Evolutionary conservation across 169 alveolate genomes (phyloP).

Genomic region (Eimeria tenella): DNA sequence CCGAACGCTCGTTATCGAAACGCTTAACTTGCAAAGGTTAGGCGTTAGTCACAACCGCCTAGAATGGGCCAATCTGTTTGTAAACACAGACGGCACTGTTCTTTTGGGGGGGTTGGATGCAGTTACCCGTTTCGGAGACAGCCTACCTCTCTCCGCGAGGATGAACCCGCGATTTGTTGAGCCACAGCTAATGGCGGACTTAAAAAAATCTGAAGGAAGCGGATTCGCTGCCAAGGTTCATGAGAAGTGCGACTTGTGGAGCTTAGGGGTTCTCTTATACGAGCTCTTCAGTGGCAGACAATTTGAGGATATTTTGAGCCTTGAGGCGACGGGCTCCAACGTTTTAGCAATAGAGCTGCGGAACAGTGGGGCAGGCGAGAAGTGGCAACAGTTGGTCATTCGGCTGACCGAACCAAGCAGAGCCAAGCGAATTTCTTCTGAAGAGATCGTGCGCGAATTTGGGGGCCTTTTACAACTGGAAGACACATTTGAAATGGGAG

Average conservation of each 20-base stretch:
- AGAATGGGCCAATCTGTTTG: neutral
- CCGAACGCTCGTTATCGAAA: neutral
- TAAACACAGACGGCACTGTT: neutral
- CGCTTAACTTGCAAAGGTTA: neutral
- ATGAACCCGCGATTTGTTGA: neutral
- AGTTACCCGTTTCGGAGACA: neutral
- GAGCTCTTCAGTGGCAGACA: neutral
- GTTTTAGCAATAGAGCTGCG: neutral
- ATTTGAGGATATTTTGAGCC: neutral
- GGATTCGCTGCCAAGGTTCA: neutral
- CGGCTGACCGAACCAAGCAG: neutral
- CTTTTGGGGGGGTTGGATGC: neutral
- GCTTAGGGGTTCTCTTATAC: neutral
- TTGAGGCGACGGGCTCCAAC: neutral
- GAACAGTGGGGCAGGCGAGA: too few relatives aligned
- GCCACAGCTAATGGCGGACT: neutral
- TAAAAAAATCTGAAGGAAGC: neutral
- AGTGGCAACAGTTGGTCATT: neutral
- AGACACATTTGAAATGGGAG: neutral
- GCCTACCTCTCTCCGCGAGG: neutral
- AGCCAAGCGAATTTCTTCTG: neutral
- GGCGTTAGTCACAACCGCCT: conserved; percentile 29
- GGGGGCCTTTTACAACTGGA: neutral
- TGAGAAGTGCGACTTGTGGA: conserved; percentile 45
- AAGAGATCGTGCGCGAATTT: neutral